Conservation (phyloP, 225 moss, liverwort and hornwort species). For the Straminergon stramineum region DNA sequence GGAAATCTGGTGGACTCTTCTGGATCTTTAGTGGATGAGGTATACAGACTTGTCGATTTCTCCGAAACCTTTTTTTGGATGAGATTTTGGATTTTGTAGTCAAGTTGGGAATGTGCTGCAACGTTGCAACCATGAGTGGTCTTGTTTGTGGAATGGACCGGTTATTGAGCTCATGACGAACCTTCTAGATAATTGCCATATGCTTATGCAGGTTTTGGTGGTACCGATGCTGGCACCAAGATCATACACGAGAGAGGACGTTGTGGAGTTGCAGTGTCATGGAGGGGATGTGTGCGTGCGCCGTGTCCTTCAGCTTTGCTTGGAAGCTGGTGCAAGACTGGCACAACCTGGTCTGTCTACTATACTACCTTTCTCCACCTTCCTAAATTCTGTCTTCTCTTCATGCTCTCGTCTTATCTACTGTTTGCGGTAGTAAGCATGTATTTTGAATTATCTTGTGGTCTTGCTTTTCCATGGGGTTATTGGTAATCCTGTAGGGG, state of each 20-base stretch:
- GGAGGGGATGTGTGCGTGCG: slow-evolving; percentile 91
- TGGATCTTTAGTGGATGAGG: slow-evolving; percentile 72
- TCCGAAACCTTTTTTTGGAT: background rate
- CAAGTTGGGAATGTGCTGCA: background rate
- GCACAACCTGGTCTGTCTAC: slow-evolving; percentile 74
- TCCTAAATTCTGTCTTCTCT: background rate
- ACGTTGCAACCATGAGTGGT: background rate
- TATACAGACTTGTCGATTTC: background rate
- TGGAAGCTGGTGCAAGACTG: slow-evolving; percentile 95
- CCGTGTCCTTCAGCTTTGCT: slow-evolving; percentile 83
- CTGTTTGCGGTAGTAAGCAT: background rate
- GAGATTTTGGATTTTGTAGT: background rate
- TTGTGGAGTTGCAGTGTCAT: slow-evolving; percentile 96
- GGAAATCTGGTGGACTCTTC: slow-evolving; percentile 64
- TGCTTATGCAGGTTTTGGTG: slow-evolving; percentile 54
- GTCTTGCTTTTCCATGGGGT: background rate
- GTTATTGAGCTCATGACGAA: background rate
- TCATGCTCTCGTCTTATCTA: background rate
- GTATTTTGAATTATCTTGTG: background rate
- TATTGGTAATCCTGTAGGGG: slow-evolving; percentile 42
- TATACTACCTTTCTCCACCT: background rate
- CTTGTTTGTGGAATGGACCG: background rate
- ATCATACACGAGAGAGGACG: slow-evolving; percentile 94
- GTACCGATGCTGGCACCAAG: slow-evolving; percentile 94
- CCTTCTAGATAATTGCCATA: background rate